phyloP scores from a whole-genome alignment of 352 stramenopile species.

The Phytopythium mirpurense region DNA sequence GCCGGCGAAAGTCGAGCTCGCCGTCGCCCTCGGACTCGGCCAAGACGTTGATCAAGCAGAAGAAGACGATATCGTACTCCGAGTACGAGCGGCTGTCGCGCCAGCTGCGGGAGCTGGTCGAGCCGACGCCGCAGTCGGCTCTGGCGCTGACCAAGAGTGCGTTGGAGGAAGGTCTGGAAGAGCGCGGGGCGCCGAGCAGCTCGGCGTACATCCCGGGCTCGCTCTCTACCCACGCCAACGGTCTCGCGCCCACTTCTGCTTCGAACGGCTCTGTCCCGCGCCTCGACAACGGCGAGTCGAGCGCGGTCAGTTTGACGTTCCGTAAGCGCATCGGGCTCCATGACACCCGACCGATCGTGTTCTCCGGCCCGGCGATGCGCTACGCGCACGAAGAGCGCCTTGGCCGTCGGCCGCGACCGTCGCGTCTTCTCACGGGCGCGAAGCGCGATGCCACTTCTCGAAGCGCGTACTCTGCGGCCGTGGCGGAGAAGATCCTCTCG shows the following conservation, averaged over 20 bases:
- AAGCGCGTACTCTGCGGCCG: slow-evolving; percentile 67
- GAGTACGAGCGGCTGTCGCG: slow-evolving; percentile 68
- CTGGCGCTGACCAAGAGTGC: slow-evolving; percentile 51
- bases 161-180: slow-evolving; percentile 38
- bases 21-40: slow-evolving; percentile 44
- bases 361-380: slow-evolving; percentile 25
- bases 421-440: slow-evolving; percentile 62
- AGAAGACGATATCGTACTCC: slow-evolving; percentile 72
- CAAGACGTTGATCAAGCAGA: slow-evolving; percentile 60
- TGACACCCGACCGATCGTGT: slow-evolving; percentile 34
- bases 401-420: slow-evolving; percentile 54
- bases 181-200: slow-evolving; percentile 19
- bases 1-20: slow-evolving; percentile 22
- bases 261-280: not conserved
- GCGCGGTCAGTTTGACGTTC: slow-evolving; percentile 23
- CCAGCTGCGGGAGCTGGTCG: slow-evolving; percentile 62
- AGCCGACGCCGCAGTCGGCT: slow-evolving; percentile 50
- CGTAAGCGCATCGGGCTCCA: slow-evolving; percentile 37
- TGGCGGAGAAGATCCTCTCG: slow-evolving; percentile 74
- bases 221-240: slow-evolving; percentile 20
- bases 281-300: slow-evolving; percentile 11
- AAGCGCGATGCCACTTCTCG: slow-evolving; percentile 49
- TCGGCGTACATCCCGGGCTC: slow-evolving; percentile 37
- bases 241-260: slow-evolving; percentile 14
- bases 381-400: slow-evolving; percentile 48